A percentile compares a stretch with the other conserved stretches of the same genome.
Conservation (phyloP, 2,329 filamentous ascomycete genomes). For the Orbilia ellipsospora region DNA sequence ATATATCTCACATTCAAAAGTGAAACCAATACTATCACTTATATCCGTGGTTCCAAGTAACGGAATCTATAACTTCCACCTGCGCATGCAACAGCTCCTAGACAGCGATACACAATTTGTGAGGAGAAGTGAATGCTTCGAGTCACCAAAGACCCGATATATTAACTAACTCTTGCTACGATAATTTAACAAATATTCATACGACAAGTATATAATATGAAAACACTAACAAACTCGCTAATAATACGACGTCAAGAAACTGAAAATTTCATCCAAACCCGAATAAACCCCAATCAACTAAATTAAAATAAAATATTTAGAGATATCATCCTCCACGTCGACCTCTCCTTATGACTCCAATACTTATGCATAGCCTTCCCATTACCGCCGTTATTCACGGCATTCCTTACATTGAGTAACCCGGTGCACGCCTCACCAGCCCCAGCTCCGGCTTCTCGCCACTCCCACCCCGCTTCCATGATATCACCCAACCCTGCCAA, state of each 20-base stretch:
- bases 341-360: constrained; percentile 50
- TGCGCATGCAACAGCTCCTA: too few species aligned
- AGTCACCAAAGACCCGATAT: constrained; percentile 5
- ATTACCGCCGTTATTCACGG: constrained; percentile 48
- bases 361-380: constrained; percentile 53
- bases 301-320: constrained; percentile 47
- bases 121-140: neutral
- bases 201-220: neutral
- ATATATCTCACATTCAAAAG: neutral
- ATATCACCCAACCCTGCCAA: constrained; percentile 51
- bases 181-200: neutral
- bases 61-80: neutral
- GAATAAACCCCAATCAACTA: neutral
- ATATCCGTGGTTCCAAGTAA: neutral
- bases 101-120: neutral
- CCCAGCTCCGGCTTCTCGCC: constrained; percentile 28
- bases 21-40: neutral
- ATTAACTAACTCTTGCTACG: neutral
- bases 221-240: constrained; percentile 8
- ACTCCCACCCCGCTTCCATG: constrained; percentile 52
- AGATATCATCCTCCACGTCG: constrained; percentile 52
- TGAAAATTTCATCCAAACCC: neutral
- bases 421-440: constrained; percentile 42
- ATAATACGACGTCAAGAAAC: constrained; percentile 18
- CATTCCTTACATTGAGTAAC: constrained; percentile 42